Conservation (phyloP, 768 basidiomycete genomes). For the Boletellus ananas region DNA sequence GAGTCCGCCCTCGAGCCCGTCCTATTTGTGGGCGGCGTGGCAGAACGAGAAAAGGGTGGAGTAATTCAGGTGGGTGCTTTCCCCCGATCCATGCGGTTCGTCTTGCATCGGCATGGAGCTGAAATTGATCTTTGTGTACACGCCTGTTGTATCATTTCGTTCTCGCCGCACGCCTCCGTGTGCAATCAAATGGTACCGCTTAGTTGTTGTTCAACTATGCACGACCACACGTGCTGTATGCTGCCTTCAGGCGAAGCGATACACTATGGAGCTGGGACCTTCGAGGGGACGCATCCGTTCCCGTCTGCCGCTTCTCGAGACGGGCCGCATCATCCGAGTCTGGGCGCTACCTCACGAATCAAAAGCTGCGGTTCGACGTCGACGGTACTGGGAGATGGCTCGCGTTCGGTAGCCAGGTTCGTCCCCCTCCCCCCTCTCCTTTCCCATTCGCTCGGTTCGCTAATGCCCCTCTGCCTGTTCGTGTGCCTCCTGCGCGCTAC, state of each 20-base stretch:
- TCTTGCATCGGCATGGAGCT: too few relatives aligned
- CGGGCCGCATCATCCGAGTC: neutral
- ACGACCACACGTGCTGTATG: constrained; percentile 69
- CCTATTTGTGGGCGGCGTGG: constrained; percentile 60
- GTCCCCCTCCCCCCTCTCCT: constrained; percentile 27
- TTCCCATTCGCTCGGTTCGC: neutral
- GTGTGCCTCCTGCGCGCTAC: too few relatives aligned
- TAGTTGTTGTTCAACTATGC: constrained; percentile 64
- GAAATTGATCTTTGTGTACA: too few relatives aligned
- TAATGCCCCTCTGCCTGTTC: too few relatives aligned
- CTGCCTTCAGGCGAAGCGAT: constrained; percentile 53
- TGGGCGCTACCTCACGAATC: constrained; percentile 52
- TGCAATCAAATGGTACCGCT: constrained; percentile 34
- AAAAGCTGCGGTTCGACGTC: constrained; percentile 74
- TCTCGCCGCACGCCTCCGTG: neutral
- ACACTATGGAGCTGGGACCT: constrained; percentile 77
- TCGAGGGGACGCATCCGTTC: constrained; percentile 48
- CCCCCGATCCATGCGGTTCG: neutral
- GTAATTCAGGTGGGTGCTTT: constrained; percentile 47
- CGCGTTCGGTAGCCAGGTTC: constrained; percentile 61
- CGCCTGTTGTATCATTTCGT: neutral
- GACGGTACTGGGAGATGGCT: constrained; percentile 52
- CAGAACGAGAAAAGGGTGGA: constrained; percentile 28
- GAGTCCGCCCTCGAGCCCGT: constrained; percentile 53
- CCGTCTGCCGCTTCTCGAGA: constrained; percentile 36